phyloP scores from a whole-genome alignment of 1,139 yeast species.

The Pneumocystis sp. region DNA sequence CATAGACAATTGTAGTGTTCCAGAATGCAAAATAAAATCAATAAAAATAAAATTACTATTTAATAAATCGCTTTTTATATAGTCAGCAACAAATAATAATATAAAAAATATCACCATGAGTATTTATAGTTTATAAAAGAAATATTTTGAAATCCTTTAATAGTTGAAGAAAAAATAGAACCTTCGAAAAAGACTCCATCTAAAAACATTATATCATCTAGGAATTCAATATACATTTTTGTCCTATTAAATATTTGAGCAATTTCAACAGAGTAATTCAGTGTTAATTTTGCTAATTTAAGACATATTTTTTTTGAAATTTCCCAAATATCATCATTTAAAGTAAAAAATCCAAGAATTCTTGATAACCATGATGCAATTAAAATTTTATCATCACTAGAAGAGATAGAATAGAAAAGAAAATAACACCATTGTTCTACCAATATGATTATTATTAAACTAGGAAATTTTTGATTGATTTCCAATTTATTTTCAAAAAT shows the following conservation, averaged over 20 bases:
- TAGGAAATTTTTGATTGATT: neutral
- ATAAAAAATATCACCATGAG: neutral
- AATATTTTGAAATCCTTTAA: neutral
- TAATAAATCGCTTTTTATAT: neutral
- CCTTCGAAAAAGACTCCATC: neutral
- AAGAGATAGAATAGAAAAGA: neutral
- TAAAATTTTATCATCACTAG: neutral
- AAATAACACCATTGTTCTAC: neutral
- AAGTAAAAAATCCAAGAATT: neutral
- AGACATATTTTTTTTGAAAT: neutral
- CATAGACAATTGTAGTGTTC: neutral
- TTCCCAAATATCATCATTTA: neutral
- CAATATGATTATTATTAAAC: neutral
- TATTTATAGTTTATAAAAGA: neutral
- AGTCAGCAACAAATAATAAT: neutral
- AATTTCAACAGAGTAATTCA: neutral
- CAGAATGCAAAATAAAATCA: neutral
- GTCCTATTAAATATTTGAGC: neutral
- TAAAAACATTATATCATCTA: neutral
- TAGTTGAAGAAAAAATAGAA: neutral
- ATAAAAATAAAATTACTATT: neutral
- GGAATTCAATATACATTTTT: neutral
- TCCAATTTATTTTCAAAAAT: neutral
- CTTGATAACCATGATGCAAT: neutral
- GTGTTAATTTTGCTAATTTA: neutral